These are phyloP conservation scores for Auricularia auricula-judae DNA, from an alignment of 768 basidiomycete species.

Conservation along the genomic window DNA sequence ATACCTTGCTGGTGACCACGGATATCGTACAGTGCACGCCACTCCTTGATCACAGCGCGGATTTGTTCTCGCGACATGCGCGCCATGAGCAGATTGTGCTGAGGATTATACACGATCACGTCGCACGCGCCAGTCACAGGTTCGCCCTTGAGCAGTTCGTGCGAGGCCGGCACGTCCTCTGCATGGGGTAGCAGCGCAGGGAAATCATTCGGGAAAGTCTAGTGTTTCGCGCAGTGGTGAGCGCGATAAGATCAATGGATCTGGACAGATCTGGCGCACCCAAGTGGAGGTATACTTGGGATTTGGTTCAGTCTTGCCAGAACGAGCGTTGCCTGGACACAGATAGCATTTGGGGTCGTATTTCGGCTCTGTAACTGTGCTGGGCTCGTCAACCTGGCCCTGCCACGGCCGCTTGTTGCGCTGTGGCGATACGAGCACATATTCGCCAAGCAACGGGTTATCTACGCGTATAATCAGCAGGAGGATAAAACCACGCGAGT, in stretches of 20 bases:
- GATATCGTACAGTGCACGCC: constrained; percentile 52
- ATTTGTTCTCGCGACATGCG: constrained; percentile 50
- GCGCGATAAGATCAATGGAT: not conserved
- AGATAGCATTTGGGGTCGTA: constrained; percentile 75
- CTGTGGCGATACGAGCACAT: constrained; percentile 81
- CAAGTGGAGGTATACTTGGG: constrained; percentile 55
- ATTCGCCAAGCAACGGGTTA: constrained; percentile 69
- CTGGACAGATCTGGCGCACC: constrained; percentile 14
- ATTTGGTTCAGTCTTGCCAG: constrained; percentile 53
- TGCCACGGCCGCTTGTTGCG: constrained; percentile 87
- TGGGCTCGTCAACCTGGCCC: constrained; percentile 60
- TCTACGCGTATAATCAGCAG: constrained; percentile 27
- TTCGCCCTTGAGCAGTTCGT: constrained; percentile 51
- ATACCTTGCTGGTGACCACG: constrained; percentile 58
- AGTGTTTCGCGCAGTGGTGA: not conserved
- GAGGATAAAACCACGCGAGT: constrained; percentile 3
- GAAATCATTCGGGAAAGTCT: constrained; percentile 70
- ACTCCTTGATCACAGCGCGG: constrained; percentile 53
- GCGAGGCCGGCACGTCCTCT: constrained; percentile 33
- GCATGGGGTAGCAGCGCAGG: constrained; percentile 65
- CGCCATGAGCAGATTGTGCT: constrained; percentile 78
- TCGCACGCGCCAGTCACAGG: constrained; percentile 80
- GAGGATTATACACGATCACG: constrained; percentile 76
- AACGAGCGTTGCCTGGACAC: constrained; percentile 74
- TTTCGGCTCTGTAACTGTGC: constrained; percentile 38